A percentile compares a stretch with the other conserved stretches of the same genome.
Evolutionary conservation across 768 basidiomycete genomes (phyloP).

Genomic region (Termitomyces eurrhizus): DNA sequence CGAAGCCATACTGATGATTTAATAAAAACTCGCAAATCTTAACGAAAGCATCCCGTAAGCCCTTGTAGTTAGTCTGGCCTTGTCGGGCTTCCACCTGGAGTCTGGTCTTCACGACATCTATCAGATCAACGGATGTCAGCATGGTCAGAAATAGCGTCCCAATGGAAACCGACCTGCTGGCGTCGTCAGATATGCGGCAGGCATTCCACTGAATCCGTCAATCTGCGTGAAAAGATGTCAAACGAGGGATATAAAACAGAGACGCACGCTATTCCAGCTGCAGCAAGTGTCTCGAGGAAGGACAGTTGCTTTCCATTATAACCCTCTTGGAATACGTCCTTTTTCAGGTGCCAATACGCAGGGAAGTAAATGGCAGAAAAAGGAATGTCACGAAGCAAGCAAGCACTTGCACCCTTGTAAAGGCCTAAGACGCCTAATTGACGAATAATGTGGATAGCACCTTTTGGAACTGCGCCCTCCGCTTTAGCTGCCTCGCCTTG

Average conservation of each 20-base stretch:
- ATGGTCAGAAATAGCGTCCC: constrained; percentile 5
- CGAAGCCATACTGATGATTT: not conserved
- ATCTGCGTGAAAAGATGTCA: constrained; percentile 24
- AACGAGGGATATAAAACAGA: constrained; percentile 10
- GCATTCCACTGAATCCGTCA: constrained; percentile 78
- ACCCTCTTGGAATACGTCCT: constrained; percentile 93
- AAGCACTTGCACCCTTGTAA: constrained; percentile 91
- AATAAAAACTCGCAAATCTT: constrained; percentile 70
- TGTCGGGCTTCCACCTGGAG: constrained; percentile 90
- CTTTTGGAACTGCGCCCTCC: constrained; percentile 76
- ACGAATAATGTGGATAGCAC: constrained; percentile 89
- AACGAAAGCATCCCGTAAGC: constrained; percentile 80
- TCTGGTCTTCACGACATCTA: constrained; percentile 97
- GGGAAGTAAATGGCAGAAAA: constrained; percentile 95
- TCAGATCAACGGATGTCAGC: constrained; percentile 14
- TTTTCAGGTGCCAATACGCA: constrained; percentile 86
- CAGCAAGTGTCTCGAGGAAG: constrained; percentile 82
- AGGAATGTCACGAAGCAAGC: constrained; percentile 92
- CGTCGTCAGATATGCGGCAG: constrained; percentile 90
- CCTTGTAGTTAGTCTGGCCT: constrained; percentile 91
- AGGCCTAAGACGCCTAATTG: constrained; percentile 90
- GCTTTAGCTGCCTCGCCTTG: constrained; percentile 92
- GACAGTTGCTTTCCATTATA: constrained; percentile 91
- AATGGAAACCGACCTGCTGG: constrained; percentile 63
- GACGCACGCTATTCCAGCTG: constrained; percentile 80